Evolutionary conservation across 2,329 filamentous ascomycete genomes (phyloP), one percentile per base, ranked within the genome.

Genomic region (Thermochaetoides dissita): DNA sequence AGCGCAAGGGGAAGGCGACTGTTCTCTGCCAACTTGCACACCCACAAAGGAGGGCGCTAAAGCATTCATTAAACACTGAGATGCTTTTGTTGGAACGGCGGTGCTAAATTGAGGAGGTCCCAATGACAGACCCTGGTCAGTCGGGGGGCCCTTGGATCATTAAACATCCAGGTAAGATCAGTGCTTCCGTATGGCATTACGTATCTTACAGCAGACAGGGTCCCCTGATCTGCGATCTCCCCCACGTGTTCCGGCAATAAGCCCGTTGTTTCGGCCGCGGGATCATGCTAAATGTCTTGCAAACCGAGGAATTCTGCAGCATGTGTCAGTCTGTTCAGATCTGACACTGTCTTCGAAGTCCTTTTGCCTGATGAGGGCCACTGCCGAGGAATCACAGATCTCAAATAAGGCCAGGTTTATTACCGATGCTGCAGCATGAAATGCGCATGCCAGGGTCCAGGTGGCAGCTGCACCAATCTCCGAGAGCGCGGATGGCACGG

Each of bases 61-160:
- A 35, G 17, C 12, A 37, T 17, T 48, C 40, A 44, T 46, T 45
- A 43, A 46, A 46, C 36, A 34, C 38, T 38, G 42, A 34, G 38
- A 41, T 40, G 34, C 36, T 39, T 32, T 30, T 41, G 42, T 24
- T 24, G 17, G 40, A 24, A 33, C 35, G 38, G 38, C 17, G 17
- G 17, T 24, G 17, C 17, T 44, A 37, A 39, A 42, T 40, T 38
- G 36, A 37, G 37, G 11, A 17, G 31, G 31, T 10, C 38, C 44
- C 46, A 42, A 30, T 49, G 46, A 44, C 40, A 29, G 34, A 34
- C 33, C 39, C 10, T 24, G 17, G 17, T 24, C 17, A 24, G 17
- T 24, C 5, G 17, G 17, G 17, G 17, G 17, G 17, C 17, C 17
- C 41, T 35, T 35, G 41, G 38, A 24, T 48, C 34, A 42, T 46